phyloP scores from a whole-genome alignment of 768 basidiomycete species.

The Butyriboletus loyo region DNA sequence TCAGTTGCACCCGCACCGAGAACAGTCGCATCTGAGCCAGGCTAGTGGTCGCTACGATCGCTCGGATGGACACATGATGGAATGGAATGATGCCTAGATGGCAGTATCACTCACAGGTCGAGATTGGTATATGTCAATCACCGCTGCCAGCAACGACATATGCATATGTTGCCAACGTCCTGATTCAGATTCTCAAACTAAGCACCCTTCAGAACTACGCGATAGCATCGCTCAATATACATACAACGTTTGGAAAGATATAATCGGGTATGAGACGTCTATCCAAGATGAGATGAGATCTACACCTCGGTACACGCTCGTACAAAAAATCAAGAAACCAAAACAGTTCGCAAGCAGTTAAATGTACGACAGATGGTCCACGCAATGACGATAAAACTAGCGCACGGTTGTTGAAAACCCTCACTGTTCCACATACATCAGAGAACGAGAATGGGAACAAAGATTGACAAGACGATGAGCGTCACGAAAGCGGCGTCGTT shows the following conservation, averaged over 20 bases:
- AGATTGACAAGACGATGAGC: background rate
- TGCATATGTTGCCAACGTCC: too few species aligned
- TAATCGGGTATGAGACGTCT: background rate
- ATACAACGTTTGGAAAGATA: background rate
- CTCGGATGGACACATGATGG: background rate
- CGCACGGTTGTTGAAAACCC: constrained; percentile 23
- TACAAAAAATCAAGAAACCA: background rate
- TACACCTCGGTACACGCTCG: background rate
- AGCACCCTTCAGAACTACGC: too few species aligned
- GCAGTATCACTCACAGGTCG: background rate
- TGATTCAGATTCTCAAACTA: too few species aligned
- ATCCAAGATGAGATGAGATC: background rate
- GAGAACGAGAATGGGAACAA: background rate
- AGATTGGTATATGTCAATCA: background rate
- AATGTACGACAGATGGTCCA: constrained; percentile 1
- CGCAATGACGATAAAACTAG: background rate
- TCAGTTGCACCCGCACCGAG: too few species aligned
- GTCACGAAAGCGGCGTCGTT: background rate
- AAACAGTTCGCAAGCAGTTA: constrained; percentile 9
- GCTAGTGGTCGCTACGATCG: too few species aligned
- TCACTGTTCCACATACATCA: background rate
- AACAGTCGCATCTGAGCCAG: too few species aligned
- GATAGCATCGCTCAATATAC: constrained; percentile 4
- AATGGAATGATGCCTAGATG: too few species aligned
- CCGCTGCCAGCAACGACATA: background rate